Evolutionary conservation across 1,284 basidiomycete species (phyloP).

Genomic region (Moesziomyces aphidis): DNA sequence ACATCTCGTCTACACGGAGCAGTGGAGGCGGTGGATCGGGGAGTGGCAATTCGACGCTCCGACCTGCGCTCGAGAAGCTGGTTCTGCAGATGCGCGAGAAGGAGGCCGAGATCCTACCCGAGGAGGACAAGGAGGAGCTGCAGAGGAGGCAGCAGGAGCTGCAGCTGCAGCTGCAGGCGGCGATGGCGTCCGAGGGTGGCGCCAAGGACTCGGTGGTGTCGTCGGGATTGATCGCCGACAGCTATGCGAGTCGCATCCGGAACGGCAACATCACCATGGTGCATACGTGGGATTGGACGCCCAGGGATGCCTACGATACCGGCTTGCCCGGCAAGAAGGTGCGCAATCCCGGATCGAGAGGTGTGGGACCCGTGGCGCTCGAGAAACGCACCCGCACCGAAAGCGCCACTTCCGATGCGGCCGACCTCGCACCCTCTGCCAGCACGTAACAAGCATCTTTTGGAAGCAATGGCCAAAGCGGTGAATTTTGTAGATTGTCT

Average conservation of each 20-base stretch:
- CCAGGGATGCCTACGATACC: conserved; percentile 45
- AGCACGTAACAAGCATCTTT: no score
- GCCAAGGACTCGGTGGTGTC: conserved; percentile 34
- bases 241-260: conserved; percentile 45
- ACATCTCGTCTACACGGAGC: conserved; percentile 50
- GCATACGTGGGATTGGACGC: conserved; percentile 59
- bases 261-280: conserved; percentile 59
- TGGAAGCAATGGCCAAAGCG: no score
- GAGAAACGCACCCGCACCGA: conserved; percentile 33
- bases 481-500: no score
- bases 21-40: conserved; percentile 52
- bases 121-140: conserved; percentile 49
- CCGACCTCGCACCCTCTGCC: neutral
- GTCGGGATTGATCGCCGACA: conserved; percentile 43
- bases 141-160: conserved; percentile 49
- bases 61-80: conserved; percentile 49
- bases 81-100: conserved; percentile 48
- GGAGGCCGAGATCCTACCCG: conserved; percentile 33
- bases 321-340: conserved; percentile 42
- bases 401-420: conserved; percentile 13
- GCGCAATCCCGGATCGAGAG: conserved; percentile 17
- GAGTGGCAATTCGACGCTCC: conserved; percentile 55
- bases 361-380: conserved; percentile 30
- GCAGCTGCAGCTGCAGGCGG: conserved; percentile 48
- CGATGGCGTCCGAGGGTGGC: conserved; percentile 35